phyloP scores from a whole-genome alignment of 75 land plant species.

The Cryptomeria japonica region DNA sequence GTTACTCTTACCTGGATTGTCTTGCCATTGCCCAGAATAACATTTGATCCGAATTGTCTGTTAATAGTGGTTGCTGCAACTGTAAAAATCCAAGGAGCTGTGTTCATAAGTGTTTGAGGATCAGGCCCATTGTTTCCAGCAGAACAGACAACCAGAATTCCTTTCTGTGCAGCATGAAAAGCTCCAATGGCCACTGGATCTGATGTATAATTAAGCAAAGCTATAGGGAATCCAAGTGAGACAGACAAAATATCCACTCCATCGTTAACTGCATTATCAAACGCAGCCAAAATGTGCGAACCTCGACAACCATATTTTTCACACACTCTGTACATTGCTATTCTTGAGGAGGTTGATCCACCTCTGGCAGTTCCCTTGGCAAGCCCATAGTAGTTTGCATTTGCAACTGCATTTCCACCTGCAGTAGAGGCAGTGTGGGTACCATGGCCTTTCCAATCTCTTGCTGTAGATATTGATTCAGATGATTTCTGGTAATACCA shows the following conservation, averaged over 20 bases:
- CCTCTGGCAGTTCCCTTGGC: slow-evolving; percentile 67
- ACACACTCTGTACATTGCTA: slow-evolving; percentile 75
- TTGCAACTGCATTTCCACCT: slow-evolving; percentile 42
- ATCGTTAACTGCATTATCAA: slow-evolving; percentile 75
- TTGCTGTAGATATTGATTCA: slow-evolving; percentile 28
- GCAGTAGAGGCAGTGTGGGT: slow-evolving; percentile 80
- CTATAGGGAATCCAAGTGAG: slow-evolving; percentile 50
- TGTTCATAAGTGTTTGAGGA: slow-evolving; percentile 50
- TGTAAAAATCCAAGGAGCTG: slow-evolving; percentile 78
- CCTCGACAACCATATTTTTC: slow-evolving; percentile 35
- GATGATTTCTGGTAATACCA: slow-evolving; percentile 30
- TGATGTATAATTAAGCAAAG: slow-evolving; percentile 40
- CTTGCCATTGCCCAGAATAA: slow-evolving; percentile 59
- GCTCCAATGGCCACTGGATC: slow-evolving; percentile 81
- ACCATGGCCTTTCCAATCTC: slow-evolving; percentile 69
- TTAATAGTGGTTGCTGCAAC: slow-evolving; percentile 74
- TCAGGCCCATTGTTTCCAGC: slow-evolving; percentile 78
- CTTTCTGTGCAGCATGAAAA: slow-evolving; percentile 59
- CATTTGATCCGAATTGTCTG: slow-evolving; percentile 50
- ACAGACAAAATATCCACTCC: slow-evolving; percentile 74
- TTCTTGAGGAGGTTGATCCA: slow-evolving; percentile 46
- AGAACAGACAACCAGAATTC: slow-evolving; percentile 59
- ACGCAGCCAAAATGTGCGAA: slow-evolving; percentile 53
- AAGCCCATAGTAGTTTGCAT: slow-evolving; percentile 62
- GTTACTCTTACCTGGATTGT: slow-evolving; percentile 30